Base-by-base conservation (phyloP, 1,284 basidiomycete species). In the Fomitopsis pinicola region DNA sequence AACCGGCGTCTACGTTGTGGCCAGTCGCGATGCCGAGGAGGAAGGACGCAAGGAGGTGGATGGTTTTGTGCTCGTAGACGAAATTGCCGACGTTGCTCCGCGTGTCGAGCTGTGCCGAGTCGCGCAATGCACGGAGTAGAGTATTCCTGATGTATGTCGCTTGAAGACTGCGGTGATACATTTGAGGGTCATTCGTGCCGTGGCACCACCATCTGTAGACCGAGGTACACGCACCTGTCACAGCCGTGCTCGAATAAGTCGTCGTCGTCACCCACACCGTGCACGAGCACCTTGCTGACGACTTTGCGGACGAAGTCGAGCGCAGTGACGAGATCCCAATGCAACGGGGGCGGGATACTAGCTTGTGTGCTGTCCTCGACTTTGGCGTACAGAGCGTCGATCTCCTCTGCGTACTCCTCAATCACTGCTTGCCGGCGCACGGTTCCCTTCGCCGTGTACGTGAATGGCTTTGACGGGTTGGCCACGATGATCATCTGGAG, bases 201-300 rank as follows among this genome's bases (percentile, higher is more conserved):
- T 22, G 22, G 22, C 22, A 22, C 22, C 22, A 22, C 22, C 12
- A 26, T 14, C 46, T 12, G 7, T 40, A 10, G 3, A 17, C 12
- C 33, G 17, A 36, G 19, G 22, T 33, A 1, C 10, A 33, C 35
- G 50, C 28, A 79, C 79, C 79, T 80, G 61, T 81, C 79, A 50
- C 78, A 78, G 17, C 80, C 80, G 58, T 67, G 64, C 40, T 76
- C 71, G 67, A 81, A 81, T 15, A 81, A 62, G 64, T 82, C 78
- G 45, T 72, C 76, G 42, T 76, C 70, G 48, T 77, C 76, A 1
- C 53, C 33, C 1, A 77, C 62, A 0, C 42, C n/a, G 10, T 62
- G 59, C 5, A 59, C 56, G 52, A 77, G 45, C 9, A 77, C 74
- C 30, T 65, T 67, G 2, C 57, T 30, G 1, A 78, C 70, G 22